phyloP scores from a whole-genome alignment of 2,329 filamentous ascomycete genomes.

The Phyllosticta citrichinensis region DNA sequence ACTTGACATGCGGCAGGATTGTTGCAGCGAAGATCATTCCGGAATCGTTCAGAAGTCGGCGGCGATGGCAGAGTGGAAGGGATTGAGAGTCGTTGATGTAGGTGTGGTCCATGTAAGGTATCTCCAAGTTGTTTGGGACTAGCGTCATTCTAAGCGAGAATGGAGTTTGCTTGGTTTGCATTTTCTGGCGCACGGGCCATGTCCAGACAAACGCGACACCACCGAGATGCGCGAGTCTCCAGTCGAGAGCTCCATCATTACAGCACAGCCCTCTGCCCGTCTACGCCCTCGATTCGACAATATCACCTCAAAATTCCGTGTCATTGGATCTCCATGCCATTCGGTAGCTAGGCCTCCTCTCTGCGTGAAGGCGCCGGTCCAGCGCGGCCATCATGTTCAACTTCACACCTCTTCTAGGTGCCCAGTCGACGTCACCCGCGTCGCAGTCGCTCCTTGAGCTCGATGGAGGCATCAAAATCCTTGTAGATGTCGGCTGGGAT shows the following conservation, averaged over 20 bases:
- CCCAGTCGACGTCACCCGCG: constrained; percentile 74
- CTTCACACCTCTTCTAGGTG: constrained; percentile 85
- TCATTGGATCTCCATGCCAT: neutral
- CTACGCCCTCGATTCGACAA: neutral
- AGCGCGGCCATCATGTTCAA: constrained; percentile 64
- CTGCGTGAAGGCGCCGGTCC: constrained; percentile 2
- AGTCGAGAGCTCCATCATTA: neutral
- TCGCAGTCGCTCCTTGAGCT: constrained; percentile 95
- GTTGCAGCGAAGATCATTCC: neutral
- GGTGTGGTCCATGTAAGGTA: neutral
- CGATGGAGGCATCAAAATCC: constrained; percentile 89
- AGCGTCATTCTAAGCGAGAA: neutral
- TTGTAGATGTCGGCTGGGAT: constrained; percentile 95
- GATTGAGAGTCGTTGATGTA: neutral
- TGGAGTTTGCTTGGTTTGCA: neutral
- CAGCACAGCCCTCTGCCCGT: neutral
- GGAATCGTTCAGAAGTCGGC: too few relatives aligned
- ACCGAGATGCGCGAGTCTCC: neutral
- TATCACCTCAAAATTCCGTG: neutral
- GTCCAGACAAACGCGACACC: neutral
- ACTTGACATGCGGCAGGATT: neutral
- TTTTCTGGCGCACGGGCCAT: neutral
- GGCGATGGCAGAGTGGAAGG: neutral
- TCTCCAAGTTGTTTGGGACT: too few relatives aligned
- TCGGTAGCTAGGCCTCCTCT: neutral